These are phyloP conservation scores for Neurospora sp. DNA, from an alignment of 2,329 filamentous ascomycete genomes.

Conservation along the genomic window DNA sequence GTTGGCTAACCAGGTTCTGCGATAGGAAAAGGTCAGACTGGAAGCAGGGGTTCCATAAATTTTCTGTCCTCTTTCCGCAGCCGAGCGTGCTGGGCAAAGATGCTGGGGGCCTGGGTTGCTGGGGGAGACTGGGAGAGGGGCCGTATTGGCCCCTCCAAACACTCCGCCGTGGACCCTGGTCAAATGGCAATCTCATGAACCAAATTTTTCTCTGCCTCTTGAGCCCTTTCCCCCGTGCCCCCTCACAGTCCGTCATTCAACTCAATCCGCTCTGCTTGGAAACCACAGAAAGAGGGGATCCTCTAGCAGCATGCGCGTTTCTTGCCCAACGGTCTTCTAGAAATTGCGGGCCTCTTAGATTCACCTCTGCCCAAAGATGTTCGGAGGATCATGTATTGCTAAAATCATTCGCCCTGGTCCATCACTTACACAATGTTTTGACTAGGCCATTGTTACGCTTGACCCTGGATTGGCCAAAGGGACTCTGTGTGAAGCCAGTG, in stretches of 20 bases:
- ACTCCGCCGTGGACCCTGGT: constrained; percentile 20
- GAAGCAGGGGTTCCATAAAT: constrained; percentile 10
- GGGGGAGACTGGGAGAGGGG: constrained; percentile 2
- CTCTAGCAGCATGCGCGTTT: constrained; percentile 26
- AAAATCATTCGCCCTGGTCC: constrained; percentile 32
- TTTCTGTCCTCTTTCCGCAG: constrained; percentile 21
- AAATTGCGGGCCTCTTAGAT: constrained; percentile 31
- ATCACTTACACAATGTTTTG: constrained; percentile 23
- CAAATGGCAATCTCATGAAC: constrained; percentile 36
- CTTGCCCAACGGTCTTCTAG: constrained; percentile 35
- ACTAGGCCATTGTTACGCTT: constrained; percentile 12
- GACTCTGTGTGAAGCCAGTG: not conserved
- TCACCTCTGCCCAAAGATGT: constrained; percentile 21
- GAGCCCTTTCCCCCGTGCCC: constrained; percentile 29
- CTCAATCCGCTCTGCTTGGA: constrained; percentile 19
- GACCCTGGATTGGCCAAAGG: constrained; percentile 18
- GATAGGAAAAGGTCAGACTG: not conserved
- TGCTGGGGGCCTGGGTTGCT: not conserved
- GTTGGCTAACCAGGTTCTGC: not conserved
- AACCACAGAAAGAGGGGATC: constrained; percentile 13
- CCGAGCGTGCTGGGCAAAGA: constrained; percentile 27
- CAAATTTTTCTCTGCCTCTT: constrained; percentile 27
- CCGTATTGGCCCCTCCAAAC: constrained; percentile 9
- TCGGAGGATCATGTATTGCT: constrained; percentile 36
- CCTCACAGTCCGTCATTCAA: not conserved